A percentile compares a stretch with the other conserved stretches of the same genome.
Evolutionary conservation across 2,329 filamentous ascomycete genomes (phyloP).

Genomic region (Fusarium buxicola): DNA sequence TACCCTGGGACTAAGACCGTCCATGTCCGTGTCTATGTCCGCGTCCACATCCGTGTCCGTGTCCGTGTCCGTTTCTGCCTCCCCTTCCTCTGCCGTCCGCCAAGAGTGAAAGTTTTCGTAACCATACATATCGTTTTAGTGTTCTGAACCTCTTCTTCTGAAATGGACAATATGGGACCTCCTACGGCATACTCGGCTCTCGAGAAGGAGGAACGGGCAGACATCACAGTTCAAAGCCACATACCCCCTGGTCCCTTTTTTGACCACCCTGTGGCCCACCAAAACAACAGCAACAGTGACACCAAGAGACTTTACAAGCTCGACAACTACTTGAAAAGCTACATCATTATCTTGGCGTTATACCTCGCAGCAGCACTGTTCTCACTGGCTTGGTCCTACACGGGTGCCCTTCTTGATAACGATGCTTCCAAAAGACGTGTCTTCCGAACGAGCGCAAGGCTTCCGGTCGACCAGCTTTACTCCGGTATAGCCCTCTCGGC

Average conservation of each 20-base stretch:
- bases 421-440: slow-evolving; percentile 38
- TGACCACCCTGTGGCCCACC: neutral
- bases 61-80: slow-evolving; percentile 33
- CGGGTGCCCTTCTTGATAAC: slow-evolving; percentile 26
- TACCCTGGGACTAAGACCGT: too few relatives aligned
- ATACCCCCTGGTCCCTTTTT: neutral
- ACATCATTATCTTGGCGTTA: slow-evolving; percentile 23
- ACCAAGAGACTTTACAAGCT: slow-evolving; percentile 31
- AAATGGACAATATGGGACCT: slow-evolving; percentile 13
- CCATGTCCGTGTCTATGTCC: slow-evolving; percentile 35
- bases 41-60: slow-evolving; percentile 37
- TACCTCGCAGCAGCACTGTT: slow-evolving; percentile 23
- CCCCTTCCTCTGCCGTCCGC: neutral
- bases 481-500: slow-evolving; percentile 35
- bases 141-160: neutral
- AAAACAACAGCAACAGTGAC: neutral
- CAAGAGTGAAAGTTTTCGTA: neutral
- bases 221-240: slow-evolving; percentile 1
- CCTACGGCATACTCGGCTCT: slow-evolving; percentile 31
- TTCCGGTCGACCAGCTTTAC: slow-evolving; percentile 34
- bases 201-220: slow-evolving; percentile 31
- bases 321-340: slow-evolving; percentile 30
- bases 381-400: slow-evolving; percentile 33
- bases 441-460: slow-evolving; percentile 21
- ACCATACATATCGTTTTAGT: neutral